Base-by-base conservation (phyloP, 768 basidiomycete species). In the Panaeolus papilionaceus region DNA sequence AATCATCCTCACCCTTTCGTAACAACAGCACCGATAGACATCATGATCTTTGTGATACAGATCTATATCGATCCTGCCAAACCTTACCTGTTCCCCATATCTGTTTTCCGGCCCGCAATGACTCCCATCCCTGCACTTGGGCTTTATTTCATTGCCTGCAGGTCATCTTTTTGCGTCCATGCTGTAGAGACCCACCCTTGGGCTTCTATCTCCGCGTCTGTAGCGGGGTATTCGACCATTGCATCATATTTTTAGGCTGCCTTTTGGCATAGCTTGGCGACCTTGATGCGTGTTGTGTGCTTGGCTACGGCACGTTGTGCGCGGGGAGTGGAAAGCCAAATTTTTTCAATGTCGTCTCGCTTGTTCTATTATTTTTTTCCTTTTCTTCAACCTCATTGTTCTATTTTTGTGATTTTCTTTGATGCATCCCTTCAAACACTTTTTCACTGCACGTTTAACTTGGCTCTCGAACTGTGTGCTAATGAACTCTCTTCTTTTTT, bases 401-500 rank as follows among this genome's bases (percentile, higher is more conserved):
- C 47, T 49, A 49, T 49, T 49, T 49, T 49, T 49, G 47, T 49
- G 7, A 9, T 9, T 49, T 49, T 18, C 47, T 20, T 20, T 49
- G 20, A 49, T 23, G 20, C 16, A 10, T 26, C 6, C 54, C 14
- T 37, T 33, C 33, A 33, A 33, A 33, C 33, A 33, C 33, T 5
- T 33, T 58, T 58, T 51, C 18, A 51, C 7, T 11, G 26, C 20
- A 28, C 49, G 12, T 28, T 28, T 28, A 23, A 26, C 54, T 37
- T 37, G 2, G 26, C 14, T 28, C 16, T 33, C 4, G 16, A 58
- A 58, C 11, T 28, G 54, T 58, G 37, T 58, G 33, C 54, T 58
- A 33, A 58, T 28, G 4, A 58, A 33, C 9, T 16, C 1, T 68
- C 45, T 63, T 40, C 40, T 66, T 51, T 65, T 64, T 65, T 54